These are phyloP conservation scores for Lactifluus piperatus DNA, from an alignment of 768 basidiomycete genomes.

Conservation along the genomic window DNA sequence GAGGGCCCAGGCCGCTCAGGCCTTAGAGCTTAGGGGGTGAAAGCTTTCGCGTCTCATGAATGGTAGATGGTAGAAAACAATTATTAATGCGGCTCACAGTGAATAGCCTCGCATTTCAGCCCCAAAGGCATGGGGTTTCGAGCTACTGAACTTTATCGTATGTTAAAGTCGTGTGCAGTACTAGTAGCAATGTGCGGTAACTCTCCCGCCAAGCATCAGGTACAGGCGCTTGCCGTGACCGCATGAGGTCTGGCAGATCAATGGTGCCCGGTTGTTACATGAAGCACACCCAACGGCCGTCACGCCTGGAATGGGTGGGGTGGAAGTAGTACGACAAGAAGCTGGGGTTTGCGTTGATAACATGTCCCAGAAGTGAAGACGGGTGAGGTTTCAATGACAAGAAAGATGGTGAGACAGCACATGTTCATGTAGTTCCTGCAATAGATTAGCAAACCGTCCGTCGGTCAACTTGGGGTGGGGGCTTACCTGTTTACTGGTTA, in stretches of 20 bases:
- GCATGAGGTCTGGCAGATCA: background rate
- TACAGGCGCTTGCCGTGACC: background rate
- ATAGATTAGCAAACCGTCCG: background rate
- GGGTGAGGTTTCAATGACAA: slow-evolving; percentile 1
- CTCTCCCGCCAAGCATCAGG: background rate
- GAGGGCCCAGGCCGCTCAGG: too few species aligned
- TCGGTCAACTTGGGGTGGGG: background rate
- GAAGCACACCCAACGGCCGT: background rate
- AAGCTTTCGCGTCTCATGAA: background rate
- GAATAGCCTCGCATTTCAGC: background rate
- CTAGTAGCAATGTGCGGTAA: background rate
- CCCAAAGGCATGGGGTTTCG: background rate
- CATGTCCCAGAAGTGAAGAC: background rate
- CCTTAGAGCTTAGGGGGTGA: too few species aligned
- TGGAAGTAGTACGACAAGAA: background rate
- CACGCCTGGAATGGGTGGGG: background rate
- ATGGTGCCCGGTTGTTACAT: background rate
- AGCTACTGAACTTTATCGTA: too few species aligned
- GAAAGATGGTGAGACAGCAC: slow-evolving; percentile 12
- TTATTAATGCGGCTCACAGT: background rate
- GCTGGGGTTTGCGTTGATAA: background rate
- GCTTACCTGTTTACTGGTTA: slow-evolving; percentile 3
- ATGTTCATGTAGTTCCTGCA: slow-evolving; percentile 7
- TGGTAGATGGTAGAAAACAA: background rate
- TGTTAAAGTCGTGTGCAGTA: background rate